Conservation (phyloP, 78 protist genomes). For the Creolimax fragrantissima region DNA sequence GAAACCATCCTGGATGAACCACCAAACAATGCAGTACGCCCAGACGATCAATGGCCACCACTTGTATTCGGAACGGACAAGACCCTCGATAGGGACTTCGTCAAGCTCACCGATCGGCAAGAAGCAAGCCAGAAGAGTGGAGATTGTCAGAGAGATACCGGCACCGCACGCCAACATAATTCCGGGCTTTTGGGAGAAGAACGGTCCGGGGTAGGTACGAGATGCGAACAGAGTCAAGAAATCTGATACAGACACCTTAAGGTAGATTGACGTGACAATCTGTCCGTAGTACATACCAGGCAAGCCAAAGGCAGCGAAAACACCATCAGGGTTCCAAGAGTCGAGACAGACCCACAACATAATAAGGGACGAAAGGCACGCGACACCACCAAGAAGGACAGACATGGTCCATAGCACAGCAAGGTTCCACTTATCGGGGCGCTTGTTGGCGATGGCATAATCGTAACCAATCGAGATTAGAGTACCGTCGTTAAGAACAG, state of each 20-base stretch:
- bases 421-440: conserved; percentile 66
- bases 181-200: neutral
- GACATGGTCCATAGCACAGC: conserved; percentile 35
- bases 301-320: neutral
- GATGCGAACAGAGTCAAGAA: conserved; percentile 5
- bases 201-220: conserved; percentile 4
- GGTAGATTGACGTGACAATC: conserved; percentile 2
- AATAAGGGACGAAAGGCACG: neutral
- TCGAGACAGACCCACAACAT: neutral
- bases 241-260: conserved; percentile 11
- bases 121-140: conserved; percentile 5
- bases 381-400: conserved; percentile 13
- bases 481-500: conserved; percentile 73
- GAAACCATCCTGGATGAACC: conserved; percentile 14
- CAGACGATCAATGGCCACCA: neutral
- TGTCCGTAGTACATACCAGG: conserved; percentile 22
- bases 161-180: neutral
- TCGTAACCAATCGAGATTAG: conserved; percentile 63
- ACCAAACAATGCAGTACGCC: neutral
- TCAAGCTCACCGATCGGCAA: conserved; percentile 1
- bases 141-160: neutral
- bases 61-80: neutral
- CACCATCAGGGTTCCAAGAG: neutral
- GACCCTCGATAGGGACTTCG: conserved; percentile 8
- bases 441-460: conserved; percentile 41